These are phyloP conservation scores for Cladosporium colombiae DNA, from an alignment of 2,329 filamentous ascomycete species.

Conservation along the genomic window DNA sequence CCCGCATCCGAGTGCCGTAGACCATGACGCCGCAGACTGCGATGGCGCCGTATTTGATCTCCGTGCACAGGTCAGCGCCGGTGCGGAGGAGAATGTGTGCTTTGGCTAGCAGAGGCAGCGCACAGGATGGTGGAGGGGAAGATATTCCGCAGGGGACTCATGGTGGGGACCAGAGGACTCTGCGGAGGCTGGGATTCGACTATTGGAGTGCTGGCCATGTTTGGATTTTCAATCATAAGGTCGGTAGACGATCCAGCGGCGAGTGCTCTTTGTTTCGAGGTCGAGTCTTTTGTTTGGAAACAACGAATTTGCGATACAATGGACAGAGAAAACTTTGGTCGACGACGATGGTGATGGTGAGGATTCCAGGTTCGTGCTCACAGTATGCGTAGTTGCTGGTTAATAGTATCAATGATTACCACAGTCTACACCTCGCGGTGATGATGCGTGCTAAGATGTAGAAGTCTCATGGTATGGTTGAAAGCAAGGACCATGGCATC, in stretches of 20 bases:
- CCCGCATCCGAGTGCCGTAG: not conserved
- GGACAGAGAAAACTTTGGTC: not conserved
- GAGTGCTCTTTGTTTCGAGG: not conserved
- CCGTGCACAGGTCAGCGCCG: not conserved
- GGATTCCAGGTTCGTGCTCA: not conserved
- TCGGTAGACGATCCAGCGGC: too few species aligned
- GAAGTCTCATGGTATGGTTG: not conserved
- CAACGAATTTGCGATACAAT: not conserved
- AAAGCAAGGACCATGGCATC: not conserved
- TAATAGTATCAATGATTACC: not conserved
- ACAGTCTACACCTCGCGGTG: not conserved
- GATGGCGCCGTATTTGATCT: not conserved
- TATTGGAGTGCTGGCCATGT: not conserved
- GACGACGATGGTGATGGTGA: not conserved
- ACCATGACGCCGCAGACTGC: slow-evolving; percentile 5
- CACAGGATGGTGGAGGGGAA: not conserved
- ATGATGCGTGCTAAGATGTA: not conserved
- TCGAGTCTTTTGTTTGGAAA: not conserved
- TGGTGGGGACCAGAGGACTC: not conserved
- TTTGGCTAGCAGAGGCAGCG: not conserved
- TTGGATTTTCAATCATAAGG: too few species aligned
- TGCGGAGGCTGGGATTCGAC: not conserved
- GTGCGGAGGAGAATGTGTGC: slow-evolving; percentile 10
- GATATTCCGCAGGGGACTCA: not conserved
- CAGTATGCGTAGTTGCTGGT: not conserved